Conservation (phyloP, 805 yeast genomes). For the Maudiozyma turicensis region DNA sequence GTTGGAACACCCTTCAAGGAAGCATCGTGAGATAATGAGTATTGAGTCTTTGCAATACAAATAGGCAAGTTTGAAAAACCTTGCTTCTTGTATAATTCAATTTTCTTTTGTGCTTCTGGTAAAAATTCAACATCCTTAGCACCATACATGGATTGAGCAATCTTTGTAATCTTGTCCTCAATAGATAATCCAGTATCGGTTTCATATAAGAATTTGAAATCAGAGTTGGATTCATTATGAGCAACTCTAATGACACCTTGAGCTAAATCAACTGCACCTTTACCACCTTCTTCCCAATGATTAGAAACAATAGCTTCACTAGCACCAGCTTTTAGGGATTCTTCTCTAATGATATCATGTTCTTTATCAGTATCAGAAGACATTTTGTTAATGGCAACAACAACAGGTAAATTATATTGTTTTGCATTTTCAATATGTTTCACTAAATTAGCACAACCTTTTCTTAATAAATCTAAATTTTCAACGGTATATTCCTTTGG, state of each 20-base stretch:
- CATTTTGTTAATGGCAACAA: conserved; percentile 76
- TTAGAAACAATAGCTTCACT: conserved; percentile 67
- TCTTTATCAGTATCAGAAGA: conserved; percentile 62
- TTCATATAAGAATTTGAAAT: conserved; percentile 50
- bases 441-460: conserved; percentile 66
- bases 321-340: conserved; percentile 70
- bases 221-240: conserved; percentile 33
- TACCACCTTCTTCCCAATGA: conserved; percentile 85
- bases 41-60: conserved; percentile 96
- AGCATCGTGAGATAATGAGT: conserved; percentile 91
- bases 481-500: conserved; percentile 66
- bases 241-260: conserved; percentile 58
- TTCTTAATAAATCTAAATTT: conserved; percentile 55
- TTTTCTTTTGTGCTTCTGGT: conserved; percentile 71
- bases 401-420: conserved; percentile 66
- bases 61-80: conserved; percentile 88
- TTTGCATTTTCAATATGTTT: conserved; percentile 69
- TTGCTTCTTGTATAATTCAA: conserved; percentile 72
- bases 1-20: conserved; percentile 88
- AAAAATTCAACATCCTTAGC: conserved; percentile 76
- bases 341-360: conserved; percentile 56
- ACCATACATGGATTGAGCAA: conserved; percentile 88
- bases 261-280: conserved; percentile 69
- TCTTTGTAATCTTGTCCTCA: conserved; percentile 67
- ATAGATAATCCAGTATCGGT: conserved; percentile 45